A percentile compares a stretch with the other conserved stretches of the same genome.
Conservation (phyloP, 345 rosid species). For the Populus davidiana region DNA sequence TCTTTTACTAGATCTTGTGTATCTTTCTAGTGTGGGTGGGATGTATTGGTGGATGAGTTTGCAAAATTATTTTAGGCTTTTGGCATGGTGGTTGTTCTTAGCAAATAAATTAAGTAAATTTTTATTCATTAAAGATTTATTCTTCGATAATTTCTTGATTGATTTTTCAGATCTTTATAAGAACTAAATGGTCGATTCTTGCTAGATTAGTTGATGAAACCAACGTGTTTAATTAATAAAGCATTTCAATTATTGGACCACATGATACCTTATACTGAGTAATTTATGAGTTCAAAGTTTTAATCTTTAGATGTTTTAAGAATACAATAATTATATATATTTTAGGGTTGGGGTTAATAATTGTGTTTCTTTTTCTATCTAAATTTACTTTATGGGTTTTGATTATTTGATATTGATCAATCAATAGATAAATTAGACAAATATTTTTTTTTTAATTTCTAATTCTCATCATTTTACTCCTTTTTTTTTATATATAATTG, state of each 20-base stretch:
- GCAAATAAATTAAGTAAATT: too few species aligned
- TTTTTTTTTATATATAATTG: too few species aligned
- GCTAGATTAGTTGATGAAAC: constrained; percentile 78
- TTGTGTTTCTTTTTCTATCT: not conserved
- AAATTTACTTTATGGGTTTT: not conserved
- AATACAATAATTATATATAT: not conserved
- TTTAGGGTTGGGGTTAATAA: constrained; percentile 1
- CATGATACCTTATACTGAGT: constrained; percentile 78
- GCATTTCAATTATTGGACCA: constrained; percentile 78
- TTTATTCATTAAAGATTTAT: not conserved
- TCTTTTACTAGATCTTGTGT: too few species aligned
- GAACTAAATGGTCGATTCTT: constrained; percentile 79
- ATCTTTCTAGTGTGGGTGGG: too few species aligned
- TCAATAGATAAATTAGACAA: too few species aligned
- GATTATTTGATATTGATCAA: not conserved
- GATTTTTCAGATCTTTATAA: constrained; percentile 67
- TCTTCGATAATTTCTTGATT: not conserved
- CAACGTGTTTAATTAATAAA: constrained; percentile 63
- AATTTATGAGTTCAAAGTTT: not conserved
- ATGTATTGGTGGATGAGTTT: too few species aligned
- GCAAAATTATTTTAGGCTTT: too few species aligned
- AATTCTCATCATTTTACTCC: too few species aligned
- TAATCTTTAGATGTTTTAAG: not conserved
- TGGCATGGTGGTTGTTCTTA: too few species aligned
- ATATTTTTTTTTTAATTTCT: too few species aligned